These are phyloP conservation scores for Blastocrithidia nonstop DNA, from an alignment of 208 protist species.

Conservation along the genomic window DNA sequence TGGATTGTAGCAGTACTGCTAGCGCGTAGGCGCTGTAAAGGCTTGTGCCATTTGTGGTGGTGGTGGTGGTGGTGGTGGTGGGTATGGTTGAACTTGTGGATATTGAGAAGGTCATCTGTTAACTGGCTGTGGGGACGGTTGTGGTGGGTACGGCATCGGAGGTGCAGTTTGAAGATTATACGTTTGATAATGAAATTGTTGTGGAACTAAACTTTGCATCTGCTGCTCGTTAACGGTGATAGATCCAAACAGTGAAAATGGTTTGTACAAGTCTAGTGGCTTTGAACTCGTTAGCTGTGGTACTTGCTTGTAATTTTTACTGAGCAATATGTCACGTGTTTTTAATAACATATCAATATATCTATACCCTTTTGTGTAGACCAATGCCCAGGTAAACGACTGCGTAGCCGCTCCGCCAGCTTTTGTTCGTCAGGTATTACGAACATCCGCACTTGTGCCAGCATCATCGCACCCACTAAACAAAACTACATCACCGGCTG, in stretches of 20 bases:
- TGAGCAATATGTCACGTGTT: conserved; percentile 49
- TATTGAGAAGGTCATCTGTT: too few relatives aligned
- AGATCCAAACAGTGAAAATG: conserved; percentile 77
- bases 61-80: conserved; percentile 10
- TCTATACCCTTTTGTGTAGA: conserved; percentile 43
- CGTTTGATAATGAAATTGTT: conserved; percentile 36
- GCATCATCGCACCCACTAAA: conserved; percentile 78
- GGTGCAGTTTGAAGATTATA: conserved; percentile 1
- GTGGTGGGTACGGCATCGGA: conserved; percentile 4
- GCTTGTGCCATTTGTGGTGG: background rate
- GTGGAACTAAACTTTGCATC: conserved; percentile 40
- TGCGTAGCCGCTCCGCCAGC: conserved; percentile 76
- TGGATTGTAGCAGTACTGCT: too few relatives aligned
- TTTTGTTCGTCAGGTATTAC: conserved; percentile 13
- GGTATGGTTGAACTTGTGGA: too few relatives aligned
- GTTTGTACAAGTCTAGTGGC: conserved; percentile 77
- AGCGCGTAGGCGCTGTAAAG: conserved; percentile 8
- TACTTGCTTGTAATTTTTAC: conserved; percentile 65
- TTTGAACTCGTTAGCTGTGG: conserved; percentile 85
- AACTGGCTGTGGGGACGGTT: too few relatives aligned
- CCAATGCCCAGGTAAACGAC: conserved; percentile 55
- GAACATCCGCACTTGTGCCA: conserved; percentile 73
- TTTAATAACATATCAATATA: conserved; percentile 75
- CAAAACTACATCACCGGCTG: conserved; percentile 73
- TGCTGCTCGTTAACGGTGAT: conserved; percentile 40